Conservation (phyloP, 2,329 filamentous ascomycete genomes). For the Penicillium nordicum region DNA sequence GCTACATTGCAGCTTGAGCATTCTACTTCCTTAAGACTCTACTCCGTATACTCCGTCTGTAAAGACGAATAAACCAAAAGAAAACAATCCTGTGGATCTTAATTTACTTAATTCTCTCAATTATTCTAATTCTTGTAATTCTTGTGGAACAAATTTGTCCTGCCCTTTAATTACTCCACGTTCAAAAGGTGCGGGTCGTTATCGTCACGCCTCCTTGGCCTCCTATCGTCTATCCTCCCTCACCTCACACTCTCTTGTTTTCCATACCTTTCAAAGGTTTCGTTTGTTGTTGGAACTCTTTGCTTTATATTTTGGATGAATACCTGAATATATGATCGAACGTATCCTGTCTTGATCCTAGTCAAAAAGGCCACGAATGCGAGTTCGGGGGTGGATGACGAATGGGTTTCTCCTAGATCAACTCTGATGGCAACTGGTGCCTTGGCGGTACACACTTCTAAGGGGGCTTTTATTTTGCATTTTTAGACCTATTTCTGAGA, state of each 20-base stretch:
- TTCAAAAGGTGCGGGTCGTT: constrained; percentile 19
- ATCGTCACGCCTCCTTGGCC: constrained; percentile 18
- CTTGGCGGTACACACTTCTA: constrained; percentile 29
- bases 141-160: background rate
- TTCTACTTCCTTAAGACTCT: constrained; percentile 2
- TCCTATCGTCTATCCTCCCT: constrained; percentile 17
- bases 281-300: background rate
- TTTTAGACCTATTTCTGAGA: constrained; percentile 16
- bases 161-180: background rate
- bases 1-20: constrained; percentile 1
- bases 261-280: constrained; percentile 1
- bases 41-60: background rate
- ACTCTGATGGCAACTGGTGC: constrained; percentile 37
- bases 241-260: background rate
- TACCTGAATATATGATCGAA: constrained; percentile 7
- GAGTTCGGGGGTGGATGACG: constrained; percentile 32
- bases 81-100: background rate
- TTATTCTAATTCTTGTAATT: background rate
- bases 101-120: background rate
- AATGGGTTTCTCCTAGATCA: constrained; percentile 35
- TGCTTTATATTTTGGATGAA: constrained; percentile 5
- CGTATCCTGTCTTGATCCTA: background rate
- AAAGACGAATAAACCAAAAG: background rate
- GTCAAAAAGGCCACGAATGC: constrained; percentile 23
- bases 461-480: constrained; percentile 24